Evolutionary conservation across 1,284 basidiomycete genomes (phyloP).

Genomic region (Ustilago bromivora): DNA sequence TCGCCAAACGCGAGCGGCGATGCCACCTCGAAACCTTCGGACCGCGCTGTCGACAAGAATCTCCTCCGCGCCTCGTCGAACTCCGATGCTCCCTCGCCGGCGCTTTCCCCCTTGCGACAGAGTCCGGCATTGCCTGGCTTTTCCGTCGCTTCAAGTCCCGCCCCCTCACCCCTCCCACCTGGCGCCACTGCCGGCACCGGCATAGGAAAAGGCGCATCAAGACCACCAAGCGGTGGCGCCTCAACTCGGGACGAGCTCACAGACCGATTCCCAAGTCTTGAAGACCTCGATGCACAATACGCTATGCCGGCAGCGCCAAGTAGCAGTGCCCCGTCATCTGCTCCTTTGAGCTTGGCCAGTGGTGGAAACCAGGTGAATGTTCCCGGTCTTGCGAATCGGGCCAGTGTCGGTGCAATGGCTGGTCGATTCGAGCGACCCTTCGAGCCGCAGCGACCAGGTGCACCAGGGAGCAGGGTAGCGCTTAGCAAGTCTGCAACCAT

Average conservation of each 20-base stretch:
- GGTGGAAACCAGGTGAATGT: conserved; percentile 15
- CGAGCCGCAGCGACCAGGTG: conserved; percentile 21
- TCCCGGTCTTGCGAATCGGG: conserved; percentile 46
- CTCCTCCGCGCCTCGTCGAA: conserved; percentile 35
- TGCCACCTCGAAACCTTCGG: neutral
- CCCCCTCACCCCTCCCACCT: conserved; percentile 30
- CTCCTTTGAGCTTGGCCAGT: conserved; percentile 14
- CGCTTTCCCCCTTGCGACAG: conserved; percentile 43
- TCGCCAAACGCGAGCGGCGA: conserved; percentile 26
- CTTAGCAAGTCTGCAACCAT: conserved; percentile 32
- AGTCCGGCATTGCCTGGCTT: conserved; percentile 60
- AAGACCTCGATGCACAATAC: conserved; percentile 56
- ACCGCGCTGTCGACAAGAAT: conserved; percentile 30
- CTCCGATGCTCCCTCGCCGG: conserved; percentile 30
- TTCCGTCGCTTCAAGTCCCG: conserved; percentile 29
- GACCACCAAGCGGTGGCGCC: conserved; percentile 10
- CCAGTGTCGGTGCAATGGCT: conserved; percentile 52
- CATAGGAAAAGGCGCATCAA: conserved; percentile 3
- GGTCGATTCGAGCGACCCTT: conserved; percentile 47
- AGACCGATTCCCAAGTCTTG: conserved; percentile 56
- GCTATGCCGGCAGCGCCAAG: conserved; percentile 11
- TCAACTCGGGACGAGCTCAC: conserved; percentile 33
- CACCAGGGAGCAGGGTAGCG: conserved; percentile 6
- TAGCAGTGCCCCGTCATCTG: conserved; percentile 9
- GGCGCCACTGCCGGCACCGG: neutral